Evolutionary conservation across 73 alveolate species (phyloP).

Genomic region (Stentor coeruleus): DNA sequence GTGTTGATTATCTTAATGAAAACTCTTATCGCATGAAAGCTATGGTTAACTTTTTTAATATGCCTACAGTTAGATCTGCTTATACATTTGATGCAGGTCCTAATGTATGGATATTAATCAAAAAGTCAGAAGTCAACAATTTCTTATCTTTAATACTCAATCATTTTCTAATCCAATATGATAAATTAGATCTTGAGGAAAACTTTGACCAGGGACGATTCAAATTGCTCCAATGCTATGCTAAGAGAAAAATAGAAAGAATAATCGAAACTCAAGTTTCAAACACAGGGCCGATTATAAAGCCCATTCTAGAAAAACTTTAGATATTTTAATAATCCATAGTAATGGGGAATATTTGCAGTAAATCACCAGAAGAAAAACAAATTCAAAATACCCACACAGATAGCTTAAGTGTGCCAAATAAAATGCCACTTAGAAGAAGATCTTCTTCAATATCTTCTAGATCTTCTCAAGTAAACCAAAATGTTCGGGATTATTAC

Average conservation of each 20-base stretch:
- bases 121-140: conserved; percentile 40
- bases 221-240: not conserved
- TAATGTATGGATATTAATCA: conserved; percentile 69
- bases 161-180: not conserved
- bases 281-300: conserved; percentile 13
- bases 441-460: no score
- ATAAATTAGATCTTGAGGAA: no score
- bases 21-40: conserved; percentile 30
- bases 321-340: no score
- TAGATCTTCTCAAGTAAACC: no score
- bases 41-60: conserved; percentile 36
- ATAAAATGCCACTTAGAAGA: no score
- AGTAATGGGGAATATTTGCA: no score
- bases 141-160: not conserved
- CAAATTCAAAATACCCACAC: no score
- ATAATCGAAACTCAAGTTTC: conserved; percentile 5
- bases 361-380: no score
- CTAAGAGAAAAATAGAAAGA: not conserved
- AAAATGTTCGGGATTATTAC: not conserved
- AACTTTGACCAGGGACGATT: not conserved
- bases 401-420: no score
- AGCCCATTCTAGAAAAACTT: no score
- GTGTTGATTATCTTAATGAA: conserved; percentile 56
- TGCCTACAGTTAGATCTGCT: conserved; percentile 54
- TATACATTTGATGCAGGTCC: conserved; percentile 93